phyloP scores from a whole-genome alignment of 495 filamentous ascomycete species.

The Aspergillus coremiiformis region DNA sequence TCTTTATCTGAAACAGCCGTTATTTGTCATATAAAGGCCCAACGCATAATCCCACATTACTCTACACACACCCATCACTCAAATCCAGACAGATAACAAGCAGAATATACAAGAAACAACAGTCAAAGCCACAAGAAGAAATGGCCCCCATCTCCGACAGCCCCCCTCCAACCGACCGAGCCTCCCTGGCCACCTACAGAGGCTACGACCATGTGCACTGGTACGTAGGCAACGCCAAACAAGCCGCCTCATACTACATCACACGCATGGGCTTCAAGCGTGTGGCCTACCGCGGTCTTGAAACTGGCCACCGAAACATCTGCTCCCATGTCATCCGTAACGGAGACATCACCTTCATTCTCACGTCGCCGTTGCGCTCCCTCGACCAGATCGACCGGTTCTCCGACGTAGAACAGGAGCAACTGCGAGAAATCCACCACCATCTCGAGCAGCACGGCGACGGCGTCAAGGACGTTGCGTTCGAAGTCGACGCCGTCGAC shows the following conservation, averaged over 20 bases:
- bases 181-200: conserved; percentile 48
- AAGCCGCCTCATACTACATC: conserved; percentile 79
- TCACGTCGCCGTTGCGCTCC: conserved; percentile 72
- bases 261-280: conserved; percentile 74
- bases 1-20: not conserved
- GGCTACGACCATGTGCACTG: conserved; percentile 87
- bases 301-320: conserved; percentile 68
- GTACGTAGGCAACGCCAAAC: conserved; percentile 95
- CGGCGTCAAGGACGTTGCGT: conserved; percentile 85
- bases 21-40: not conserved
- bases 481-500: conserved; percentile 78
- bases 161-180: conserved; percentile 29
- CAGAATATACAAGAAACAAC: too few relatives aligned
- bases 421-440: conserved; percentile 60
- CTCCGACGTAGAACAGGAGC: conserved; percentile 46
- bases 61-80: not conserved
- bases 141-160: conserved; percentile 67
- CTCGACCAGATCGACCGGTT: conserved; percentile 39
- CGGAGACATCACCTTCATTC: conserved; percentile 69
- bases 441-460: conserved; percentile 81
- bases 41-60: not conserved
- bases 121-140: too few relatives aligned
- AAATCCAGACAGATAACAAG: not conserved
- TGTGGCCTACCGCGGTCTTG: conserved; percentile 76
- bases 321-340: conserved; percentile 79